phyloP scores from a whole-genome alignment of 192 early-diverging fungal species.

The Backusella liffmaniae region DNA sequence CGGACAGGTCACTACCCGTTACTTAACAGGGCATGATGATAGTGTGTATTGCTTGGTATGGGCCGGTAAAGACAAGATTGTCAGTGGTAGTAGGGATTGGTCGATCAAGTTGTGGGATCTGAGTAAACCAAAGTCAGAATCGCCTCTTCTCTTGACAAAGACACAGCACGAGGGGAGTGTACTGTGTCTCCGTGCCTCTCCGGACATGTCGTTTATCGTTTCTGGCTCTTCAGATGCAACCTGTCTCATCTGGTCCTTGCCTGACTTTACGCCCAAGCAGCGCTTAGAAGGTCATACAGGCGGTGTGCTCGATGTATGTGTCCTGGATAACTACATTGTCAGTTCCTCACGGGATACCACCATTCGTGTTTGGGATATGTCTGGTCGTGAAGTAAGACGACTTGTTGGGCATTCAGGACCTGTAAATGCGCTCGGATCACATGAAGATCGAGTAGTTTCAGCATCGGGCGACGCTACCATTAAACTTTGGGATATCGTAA shows the following conservation, averaged over 20 bases:
- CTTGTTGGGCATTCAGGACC: conserved; percentile 88
- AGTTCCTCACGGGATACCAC: conserved; percentile 93
- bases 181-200: conserved; percentile 77
- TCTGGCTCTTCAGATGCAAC: conserved; percentile 87
- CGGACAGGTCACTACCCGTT: conserved; percentile 42
- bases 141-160: conserved; percentile 47
- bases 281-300: conserved; percentile 72
- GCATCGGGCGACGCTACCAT: conserved; percentile 83
- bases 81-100: conserved; percentile 78
- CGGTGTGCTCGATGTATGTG: conserved; percentile 86
- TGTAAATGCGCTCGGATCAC: conserved; percentile 89
- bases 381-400: conserved; percentile 59
- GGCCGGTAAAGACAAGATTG: conserved; percentile 64
- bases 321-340: conserved; percentile 70
- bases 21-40: conserved; percentile 74
- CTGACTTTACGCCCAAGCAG: conserved; percentile 39
- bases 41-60: conserved; percentile 94
- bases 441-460: conserved; percentile 69
- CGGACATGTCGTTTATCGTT: conserved; percentile 62
- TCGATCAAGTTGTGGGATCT: conserved; percentile 86
- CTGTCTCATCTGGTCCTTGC: conserved; percentile 76
- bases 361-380: conserved; percentile 82
- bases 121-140: conserved; percentile 36
- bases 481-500: conserved; percentile 77
- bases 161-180: conserved; percentile 69